phyloP scores from a whole-genome alignment of 2,329 filamentous ascomycete genomes.

The Fusarium mexicanum region DNA sequence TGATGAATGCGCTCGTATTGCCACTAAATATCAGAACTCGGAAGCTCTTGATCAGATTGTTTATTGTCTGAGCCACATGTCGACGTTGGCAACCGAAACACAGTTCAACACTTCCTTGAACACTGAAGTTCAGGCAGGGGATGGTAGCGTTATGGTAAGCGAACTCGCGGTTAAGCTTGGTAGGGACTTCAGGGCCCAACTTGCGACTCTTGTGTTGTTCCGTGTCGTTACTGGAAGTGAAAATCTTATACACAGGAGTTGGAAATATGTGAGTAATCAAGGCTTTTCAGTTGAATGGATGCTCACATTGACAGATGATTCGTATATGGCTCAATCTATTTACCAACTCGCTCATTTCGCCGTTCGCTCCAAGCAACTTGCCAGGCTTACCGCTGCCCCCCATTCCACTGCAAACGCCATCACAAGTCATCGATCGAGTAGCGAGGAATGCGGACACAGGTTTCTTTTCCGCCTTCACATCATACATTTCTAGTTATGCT shows the following conservation, averaged over 20 bases:
- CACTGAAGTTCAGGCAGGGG: constrained; percentile 91
- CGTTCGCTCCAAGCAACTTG: constrained; percentile 74
- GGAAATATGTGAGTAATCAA: constrained; percentile 74
- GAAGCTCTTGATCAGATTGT: constrained; percentile 95
- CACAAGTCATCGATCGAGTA: constrained; percentile 90
- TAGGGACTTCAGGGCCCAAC: constrained; percentile 89
- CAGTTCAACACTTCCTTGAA: constrained; percentile 88
- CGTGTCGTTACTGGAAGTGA: constrained; percentile 89
- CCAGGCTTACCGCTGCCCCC: constrained; percentile 75
- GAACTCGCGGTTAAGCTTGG: constrained; percentile 97
- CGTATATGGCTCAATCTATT: constrained; percentile 96
- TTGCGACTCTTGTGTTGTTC: constrained; percentile 96
- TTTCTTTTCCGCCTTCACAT: constrained; percentile 92
- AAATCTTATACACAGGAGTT: constrained; percentile 76
- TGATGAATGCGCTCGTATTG: constrained; percentile 94
- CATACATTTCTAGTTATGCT: constrained; percentile 98
- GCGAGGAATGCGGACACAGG: constrained; percentile 81
- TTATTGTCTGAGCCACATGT: constrained; percentile 89
- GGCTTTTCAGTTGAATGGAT: not conserved
- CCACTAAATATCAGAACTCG: constrained; percentile 81
- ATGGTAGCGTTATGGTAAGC: constrained; percentile 97
- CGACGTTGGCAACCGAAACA: constrained; percentile 79
- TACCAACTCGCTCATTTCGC: constrained; percentile 89
- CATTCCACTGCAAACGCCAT: constrained; percentile 90
- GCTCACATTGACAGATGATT: constrained; percentile 69